These are phyloP conservation scores for Carex littledalei DNA, from an alignment of 176 grass and related monocot genomes.

Conservation along the genomic window DNA sequence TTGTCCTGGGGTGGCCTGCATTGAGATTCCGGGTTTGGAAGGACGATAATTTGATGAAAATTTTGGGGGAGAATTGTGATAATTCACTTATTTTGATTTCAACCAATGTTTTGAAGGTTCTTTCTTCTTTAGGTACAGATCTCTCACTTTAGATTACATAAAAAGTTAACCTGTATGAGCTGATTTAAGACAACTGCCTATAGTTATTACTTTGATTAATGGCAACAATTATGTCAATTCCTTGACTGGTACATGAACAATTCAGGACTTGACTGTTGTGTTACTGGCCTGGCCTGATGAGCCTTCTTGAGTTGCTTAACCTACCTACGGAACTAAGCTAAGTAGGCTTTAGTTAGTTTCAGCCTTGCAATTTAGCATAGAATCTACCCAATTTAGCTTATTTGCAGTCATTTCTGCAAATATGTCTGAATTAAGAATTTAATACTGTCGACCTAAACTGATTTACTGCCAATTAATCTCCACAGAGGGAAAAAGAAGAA, in stretches of 20 bases:
- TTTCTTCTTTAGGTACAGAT: slow-evolving; percentile 77
- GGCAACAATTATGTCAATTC: slow-evolving; percentile 12
- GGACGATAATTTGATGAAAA: slow-evolving; percentile 48
- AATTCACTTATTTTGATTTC: slow-evolving; percentile 29
- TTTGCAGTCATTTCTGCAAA: background rate
- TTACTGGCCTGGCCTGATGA: background rate
- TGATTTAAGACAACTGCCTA: background rate
- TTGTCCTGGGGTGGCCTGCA: slow-evolving; percentile 68
- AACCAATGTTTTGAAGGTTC: slow-evolving; percentile 45
- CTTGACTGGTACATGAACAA: background rate
- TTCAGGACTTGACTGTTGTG: background rate
- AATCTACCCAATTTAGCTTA: background rate
- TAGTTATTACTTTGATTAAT: slow-evolving; percentile 18
- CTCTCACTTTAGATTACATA: slow-evolving; percentile 30
- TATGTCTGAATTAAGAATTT: background rate
- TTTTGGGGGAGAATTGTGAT: slow-evolving; percentile 36
- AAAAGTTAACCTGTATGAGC: background rate
- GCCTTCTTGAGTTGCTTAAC: background rate
- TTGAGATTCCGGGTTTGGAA: slow-evolving; percentile 71
- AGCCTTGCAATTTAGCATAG: background rate
- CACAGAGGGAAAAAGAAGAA: background rate
- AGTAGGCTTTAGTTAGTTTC: background rate
- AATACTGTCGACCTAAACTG: background rate
- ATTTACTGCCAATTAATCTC: background rate
- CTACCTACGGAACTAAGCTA: background rate